Percentiles rank a stretch among this genome's conserved stretches.
Evolutionary conservation across 2,329 filamentous ascomycete species (phyloP).

Genomic region (Paracorniculantispora psalliotae): DNA sequence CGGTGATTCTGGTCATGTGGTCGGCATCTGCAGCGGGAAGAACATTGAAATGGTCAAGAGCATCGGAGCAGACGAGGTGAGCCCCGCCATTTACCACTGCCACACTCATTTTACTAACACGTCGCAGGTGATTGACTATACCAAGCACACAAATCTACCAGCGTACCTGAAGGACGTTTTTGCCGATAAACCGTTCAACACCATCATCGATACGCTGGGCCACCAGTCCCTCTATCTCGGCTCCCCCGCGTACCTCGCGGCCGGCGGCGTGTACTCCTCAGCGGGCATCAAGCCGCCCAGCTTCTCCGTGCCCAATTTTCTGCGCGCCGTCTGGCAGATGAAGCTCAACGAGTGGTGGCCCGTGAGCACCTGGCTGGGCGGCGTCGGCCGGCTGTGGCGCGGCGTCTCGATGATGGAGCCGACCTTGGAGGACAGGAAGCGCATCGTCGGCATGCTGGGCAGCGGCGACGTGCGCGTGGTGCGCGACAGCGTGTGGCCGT

Average conservation of each 20-base stretch:
- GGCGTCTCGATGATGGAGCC: constrained; percentile 31
- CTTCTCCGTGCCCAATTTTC: constrained; percentile 25
- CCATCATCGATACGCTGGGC: constrained; percentile 47
- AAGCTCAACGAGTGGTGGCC: constrained; percentile 36
- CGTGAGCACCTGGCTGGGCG: constrained; percentile 29
- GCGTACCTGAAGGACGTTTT: constrained; percentile 29
- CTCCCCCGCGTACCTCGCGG: constrained; percentile 34
- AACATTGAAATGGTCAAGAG: constrained; percentile 41
- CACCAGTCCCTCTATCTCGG: constrained; percentile 40
- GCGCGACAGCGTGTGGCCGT: constrained; percentile 32
- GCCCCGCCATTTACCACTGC: constrained; percentile 9
- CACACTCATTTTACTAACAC: neutral
- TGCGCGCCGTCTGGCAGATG: constrained; percentile 29
- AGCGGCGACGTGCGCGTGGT: constrained; percentile 31
- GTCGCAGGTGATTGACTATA: constrained; percentile 37
- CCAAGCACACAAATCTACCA: constrained; percentile 31
- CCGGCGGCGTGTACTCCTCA: constrained; percentile 34
- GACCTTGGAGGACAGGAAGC: constrained; percentile 27
- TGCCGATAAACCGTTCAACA: constrained; percentile 30
- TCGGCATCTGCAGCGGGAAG: constrained; percentile 42
- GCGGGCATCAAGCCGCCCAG: constrained; percentile 35
- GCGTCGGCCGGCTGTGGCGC: constrained; percentile 31
- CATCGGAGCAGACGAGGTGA: constrained; percentile 45
- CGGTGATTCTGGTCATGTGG: constrained; percentile 36
- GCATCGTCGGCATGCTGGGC: constrained; percentile 28